phyloP scores from a whole-genome alignment of 2,329 filamentous ascomycete genomes.

The Curvularia sp. region DNA sequence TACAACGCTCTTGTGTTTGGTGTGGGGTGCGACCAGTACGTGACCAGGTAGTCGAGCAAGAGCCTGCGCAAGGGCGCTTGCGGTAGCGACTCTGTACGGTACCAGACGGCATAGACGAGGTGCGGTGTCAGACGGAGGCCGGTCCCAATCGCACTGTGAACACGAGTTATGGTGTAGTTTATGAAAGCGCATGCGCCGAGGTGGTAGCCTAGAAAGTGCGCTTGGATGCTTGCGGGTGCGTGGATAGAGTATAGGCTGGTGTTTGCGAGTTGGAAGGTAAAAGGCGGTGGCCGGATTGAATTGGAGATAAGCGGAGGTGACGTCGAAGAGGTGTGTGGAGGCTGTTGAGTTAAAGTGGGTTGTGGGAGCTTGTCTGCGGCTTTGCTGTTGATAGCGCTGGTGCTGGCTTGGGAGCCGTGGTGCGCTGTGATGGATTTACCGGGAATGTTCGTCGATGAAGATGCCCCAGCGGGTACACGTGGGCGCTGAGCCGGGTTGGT shows the following conservation, averaged over 20 bases:
- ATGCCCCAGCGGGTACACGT: not conserved
- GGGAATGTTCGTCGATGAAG: not conserved
- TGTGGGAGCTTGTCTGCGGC: not conserved
- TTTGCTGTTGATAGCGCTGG: not conserved
- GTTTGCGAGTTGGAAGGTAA: not conserved
- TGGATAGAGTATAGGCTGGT: not conserved
- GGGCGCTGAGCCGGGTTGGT: not conserved
- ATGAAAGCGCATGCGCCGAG: conserved; percentile 22
- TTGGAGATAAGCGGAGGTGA: not conserved
- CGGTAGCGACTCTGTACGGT: not conserved
- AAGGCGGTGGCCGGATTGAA: not conserved
- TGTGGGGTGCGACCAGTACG: conserved; percentile 16
- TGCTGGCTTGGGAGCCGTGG: no score
- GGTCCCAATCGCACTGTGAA: conserved; percentile 19
- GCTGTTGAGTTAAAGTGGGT: not conserved
- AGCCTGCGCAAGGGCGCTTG: conserved; percentile 15
- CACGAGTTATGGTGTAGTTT: conserved; percentile 23
- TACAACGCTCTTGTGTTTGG: not conserved
- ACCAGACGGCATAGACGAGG: conserved; percentile 23
- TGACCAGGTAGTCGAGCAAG: conserved; percentile 18
- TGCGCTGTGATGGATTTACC: not conserved
- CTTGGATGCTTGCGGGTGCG: conserved; percentile 16
- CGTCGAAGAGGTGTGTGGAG: not conserved
- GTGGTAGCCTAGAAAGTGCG: conserved; percentile 27
- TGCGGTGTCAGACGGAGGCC: conserved; percentile 21